Evolutionary conservation across 169 alveolate genomes (phyloP).

Genomic region (Plasmodium relictum): DNA sequence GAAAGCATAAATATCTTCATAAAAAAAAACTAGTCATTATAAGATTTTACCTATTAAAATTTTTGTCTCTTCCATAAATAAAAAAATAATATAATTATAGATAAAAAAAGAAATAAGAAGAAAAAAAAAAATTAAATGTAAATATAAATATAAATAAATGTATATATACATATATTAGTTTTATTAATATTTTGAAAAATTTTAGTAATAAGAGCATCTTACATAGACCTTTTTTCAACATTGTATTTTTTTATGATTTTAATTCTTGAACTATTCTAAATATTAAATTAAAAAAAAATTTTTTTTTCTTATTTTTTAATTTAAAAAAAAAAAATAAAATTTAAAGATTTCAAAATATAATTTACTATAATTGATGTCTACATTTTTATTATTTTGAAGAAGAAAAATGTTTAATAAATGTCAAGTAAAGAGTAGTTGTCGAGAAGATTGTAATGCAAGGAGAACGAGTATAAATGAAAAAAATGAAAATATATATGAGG

Average conservation of each 20-base stretch:
- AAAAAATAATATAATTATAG: no score
- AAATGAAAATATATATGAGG: constrained; percentile 63
- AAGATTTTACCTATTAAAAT: no score
- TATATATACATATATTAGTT: neutral
- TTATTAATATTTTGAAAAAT: neutral
- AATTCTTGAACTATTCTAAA: neutral
- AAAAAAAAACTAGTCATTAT: no score
- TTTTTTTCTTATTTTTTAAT: no score
- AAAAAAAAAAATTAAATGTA: no score
- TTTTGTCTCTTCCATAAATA: no score
- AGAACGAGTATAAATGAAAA: constrained; percentile 18
- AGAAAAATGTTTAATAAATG: constrained; percentile 63
- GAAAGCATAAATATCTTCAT: no score
- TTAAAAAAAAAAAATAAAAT: neutral
- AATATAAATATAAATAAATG: neutral
- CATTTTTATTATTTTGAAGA: neutral
- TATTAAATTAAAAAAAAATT: neutral
- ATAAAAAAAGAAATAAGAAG: no score
- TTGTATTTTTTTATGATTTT: neutral
- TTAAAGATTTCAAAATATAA: neutral
- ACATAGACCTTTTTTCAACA: neutral
- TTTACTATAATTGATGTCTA: neutral
- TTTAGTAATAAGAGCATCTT: neutral
- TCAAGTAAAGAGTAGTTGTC: constrained; percentile 34
- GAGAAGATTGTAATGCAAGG: constrained; percentile 26